A percentile compares a stretch with the other conserved stretches of the same genome.
Conservation (phyloP, 78 protist species). For the Blattamonas nauphoetae region DNA sequence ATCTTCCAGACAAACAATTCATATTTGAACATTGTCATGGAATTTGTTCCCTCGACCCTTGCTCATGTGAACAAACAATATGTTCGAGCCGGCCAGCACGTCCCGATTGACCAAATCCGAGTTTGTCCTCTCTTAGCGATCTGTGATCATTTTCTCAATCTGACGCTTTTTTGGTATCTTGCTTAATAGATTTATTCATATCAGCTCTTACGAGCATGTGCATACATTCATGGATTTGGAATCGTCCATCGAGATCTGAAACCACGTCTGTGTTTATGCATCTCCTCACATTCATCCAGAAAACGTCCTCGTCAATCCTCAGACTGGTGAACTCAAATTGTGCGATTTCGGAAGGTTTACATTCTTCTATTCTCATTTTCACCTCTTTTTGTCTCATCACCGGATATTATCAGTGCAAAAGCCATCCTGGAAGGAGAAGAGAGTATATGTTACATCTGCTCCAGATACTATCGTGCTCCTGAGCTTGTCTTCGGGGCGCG, state of each 20-base stretch:
- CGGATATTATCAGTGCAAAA: slow-evolving; percentile 75
- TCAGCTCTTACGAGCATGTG: slow-evolving; percentile 23
- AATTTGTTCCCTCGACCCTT: slow-evolving; percentile 25
- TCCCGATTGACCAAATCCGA: not conserved
- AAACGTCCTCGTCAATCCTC: not conserved
- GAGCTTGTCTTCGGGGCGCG: slow-evolving; percentile 96
- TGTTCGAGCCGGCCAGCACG: not conserved
- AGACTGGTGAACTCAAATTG: not conserved
- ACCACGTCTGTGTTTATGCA: not conserved
- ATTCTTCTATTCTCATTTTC: too few relatives aligned
- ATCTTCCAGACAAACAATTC: not conserved
- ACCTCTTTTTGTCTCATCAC: too few relatives aligned
- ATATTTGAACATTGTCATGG: slow-evolving; percentile 20
- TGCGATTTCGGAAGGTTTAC: slow-evolving; percentile 12
- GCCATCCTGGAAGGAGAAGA: slow-evolving; percentile 79
- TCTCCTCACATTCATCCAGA: too few relatives aligned
- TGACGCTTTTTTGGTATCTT: too few relatives aligned
- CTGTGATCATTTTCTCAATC: too few relatives aligned
- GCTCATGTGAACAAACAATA: slow-evolving; percentile 5
- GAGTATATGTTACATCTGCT: slow-evolving; percentile 96
- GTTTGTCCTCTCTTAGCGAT: too few relatives aligned
- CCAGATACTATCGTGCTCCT: slow-evolving; percentile 99
- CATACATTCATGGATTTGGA: not conserved
- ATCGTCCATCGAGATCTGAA: slow-evolving; percentile 22
- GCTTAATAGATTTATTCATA: slow-evolving; percentile 15